phyloP scores from a whole-genome alignment of 2,329 filamentous ascomycete species.

The Nothophaeocryptopus gaeumannii region DNA sequence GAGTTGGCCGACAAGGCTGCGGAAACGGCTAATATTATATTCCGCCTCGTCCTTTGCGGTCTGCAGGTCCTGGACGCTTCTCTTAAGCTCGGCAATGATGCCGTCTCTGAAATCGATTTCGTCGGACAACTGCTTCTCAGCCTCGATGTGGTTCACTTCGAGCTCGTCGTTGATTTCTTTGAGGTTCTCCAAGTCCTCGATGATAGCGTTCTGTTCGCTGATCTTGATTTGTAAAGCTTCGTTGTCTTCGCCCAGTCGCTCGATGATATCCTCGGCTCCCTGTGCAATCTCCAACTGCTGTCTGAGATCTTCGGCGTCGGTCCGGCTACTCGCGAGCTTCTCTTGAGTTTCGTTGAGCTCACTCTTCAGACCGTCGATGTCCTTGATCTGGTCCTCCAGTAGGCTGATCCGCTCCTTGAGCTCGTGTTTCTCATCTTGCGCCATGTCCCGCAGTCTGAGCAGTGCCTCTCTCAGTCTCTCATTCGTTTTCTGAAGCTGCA shows the following conservation, averaged over 20 bases:
- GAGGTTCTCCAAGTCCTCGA: conserved; percentile 83
- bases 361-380: conserved; percentile 46
- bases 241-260: conserved; percentile 84
- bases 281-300: conserved; percentile 88
- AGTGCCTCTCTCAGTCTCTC: conserved; percentile 83
- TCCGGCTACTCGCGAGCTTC: conserved; percentile 69
- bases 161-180: conserved; percentile 94
- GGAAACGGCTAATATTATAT: conserved; percentile 83
- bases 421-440: conserved; percentile 78
- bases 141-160: conserved; percentile 87
- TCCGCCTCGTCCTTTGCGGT: conserved; percentile 81
- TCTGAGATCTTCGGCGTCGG: conserved; percentile 77
- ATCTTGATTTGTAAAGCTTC: conserved; percentile 79
- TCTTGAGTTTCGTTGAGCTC: conserved; percentile 69
- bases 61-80: conserved; percentile 72
- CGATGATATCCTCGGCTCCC: conserved; percentile 89
- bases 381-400: conserved; percentile 42
- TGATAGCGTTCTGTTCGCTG: conserved; percentile 73
- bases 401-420: conserved; percentile 60
- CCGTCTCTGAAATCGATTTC: conserved; percentile 86
- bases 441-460: conserved; percentile 78
- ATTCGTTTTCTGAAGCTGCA: conserved; percentile 88
- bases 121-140: conserved; percentile 90
- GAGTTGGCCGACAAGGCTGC: conserved; percentile 80
- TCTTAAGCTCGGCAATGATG: conserved; percentile 76